Conservation (phyloP, 768 basidiomycete genomes). For the Hydnomerulius pinastri region DNA sequence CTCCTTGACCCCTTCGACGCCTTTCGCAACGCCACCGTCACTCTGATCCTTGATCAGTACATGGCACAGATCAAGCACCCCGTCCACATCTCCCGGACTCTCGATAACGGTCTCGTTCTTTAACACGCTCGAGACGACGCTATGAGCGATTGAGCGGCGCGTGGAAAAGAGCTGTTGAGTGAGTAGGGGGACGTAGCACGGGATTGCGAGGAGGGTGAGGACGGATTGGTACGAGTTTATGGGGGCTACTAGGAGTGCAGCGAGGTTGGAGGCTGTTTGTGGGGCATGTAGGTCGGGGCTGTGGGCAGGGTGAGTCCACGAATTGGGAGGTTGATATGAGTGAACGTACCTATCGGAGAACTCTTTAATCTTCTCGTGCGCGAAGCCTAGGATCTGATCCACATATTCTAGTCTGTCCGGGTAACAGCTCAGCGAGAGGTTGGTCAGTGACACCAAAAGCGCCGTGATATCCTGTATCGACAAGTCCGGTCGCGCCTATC, state of each 20-base stretch:
- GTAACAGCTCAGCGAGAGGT: constrained; percentile 95
- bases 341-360: constrained; percentile 76
- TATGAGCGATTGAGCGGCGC: constrained; percentile 90
- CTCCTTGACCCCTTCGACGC: constrained; percentile 37
- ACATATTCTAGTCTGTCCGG: constrained; percentile 97
- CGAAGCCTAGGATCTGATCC: constrained; percentile 91
- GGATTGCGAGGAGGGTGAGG: constrained; percentile 94
- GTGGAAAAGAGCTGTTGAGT: constrained; percentile 87
- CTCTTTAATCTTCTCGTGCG: constrained; percentile 82
- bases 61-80: constrained; percentile 89
- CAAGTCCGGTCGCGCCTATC: constrained; percentile 93
- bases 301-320: constrained; percentile 9
- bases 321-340: not conserved
- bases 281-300: constrained; percentile 89
- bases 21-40: constrained; percentile 46
- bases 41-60: constrained; percentile 88
- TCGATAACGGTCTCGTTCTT: constrained; percentile 98
- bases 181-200: constrained; percentile 83
- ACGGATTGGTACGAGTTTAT: constrained; percentile 97
- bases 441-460: constrained; percentile 90
- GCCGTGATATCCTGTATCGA: constrained; percentile 98
- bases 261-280: constrained; percentile 88
- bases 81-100: constrained; percentile 90
- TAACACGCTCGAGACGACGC: constrained; percentile 89
- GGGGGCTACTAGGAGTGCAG: constrained; percentile 87